Evolutionary conservation across 2,329 filamentous ascomycete species (phyloP).

Genomic region (Epichloe glyceriae): DNA sequence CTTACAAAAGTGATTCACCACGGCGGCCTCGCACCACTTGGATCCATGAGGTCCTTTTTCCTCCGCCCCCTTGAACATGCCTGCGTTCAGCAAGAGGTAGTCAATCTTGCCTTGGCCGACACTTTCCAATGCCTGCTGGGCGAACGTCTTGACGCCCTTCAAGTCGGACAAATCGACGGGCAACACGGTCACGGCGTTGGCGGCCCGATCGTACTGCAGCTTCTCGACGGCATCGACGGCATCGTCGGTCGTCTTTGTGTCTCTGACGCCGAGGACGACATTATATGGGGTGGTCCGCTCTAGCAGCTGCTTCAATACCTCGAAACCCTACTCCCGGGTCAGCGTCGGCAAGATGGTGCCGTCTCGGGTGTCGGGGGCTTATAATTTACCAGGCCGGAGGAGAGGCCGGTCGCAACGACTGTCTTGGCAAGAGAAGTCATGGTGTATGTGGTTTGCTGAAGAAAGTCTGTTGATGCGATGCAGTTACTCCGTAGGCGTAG

Average conservation of each 20-base stretch:
- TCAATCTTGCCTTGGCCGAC: slow-evolving; percentile 31
- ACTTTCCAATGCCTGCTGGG: slow-evolving; percentile 27
- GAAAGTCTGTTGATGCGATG: too few species aligned
- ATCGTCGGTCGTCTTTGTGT: slow-evolving; percentile 25
- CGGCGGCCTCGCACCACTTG: slow-evolving; percentile 35
- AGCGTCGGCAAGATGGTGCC: not conserved
- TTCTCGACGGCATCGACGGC: slow-evolving; percentile 31
- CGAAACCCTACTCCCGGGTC: slow-evolving; percentile 29
- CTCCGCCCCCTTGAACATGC: slow-evolving; percentile 22
- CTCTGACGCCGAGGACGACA: slow-evolving; percentile 37
- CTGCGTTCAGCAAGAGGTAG: slow-evolving; percentile 38
- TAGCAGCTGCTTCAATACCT: slow-evolving; percentile 38
- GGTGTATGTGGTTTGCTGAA: not conserved
- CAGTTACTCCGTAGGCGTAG: too few species aligned
- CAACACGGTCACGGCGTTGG: slow-evolving; percentile 30
- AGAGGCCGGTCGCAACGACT: slow-evolving; percentile 35
- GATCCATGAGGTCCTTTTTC: slow-evolving; percentile 25
- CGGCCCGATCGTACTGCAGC: slow-evolving; percentile 26
- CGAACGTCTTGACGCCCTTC: slow-evolving; percentile 31
- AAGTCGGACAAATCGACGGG: slow-evolving; percentile 36
- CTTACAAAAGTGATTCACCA: slow-evolving; percentile 41
- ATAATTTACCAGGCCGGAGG: slow-evolving; percentile 31
- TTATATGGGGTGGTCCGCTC: slow-evolving; percentile 30
- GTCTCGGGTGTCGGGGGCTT: slow-evolving; percentile 6
- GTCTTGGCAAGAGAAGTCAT: slow-evolving; percentile 33